Evolutionary conservation across 139 green algal species (phyloP).

Genomic region (Ettlia oleoabundans): DNA sequence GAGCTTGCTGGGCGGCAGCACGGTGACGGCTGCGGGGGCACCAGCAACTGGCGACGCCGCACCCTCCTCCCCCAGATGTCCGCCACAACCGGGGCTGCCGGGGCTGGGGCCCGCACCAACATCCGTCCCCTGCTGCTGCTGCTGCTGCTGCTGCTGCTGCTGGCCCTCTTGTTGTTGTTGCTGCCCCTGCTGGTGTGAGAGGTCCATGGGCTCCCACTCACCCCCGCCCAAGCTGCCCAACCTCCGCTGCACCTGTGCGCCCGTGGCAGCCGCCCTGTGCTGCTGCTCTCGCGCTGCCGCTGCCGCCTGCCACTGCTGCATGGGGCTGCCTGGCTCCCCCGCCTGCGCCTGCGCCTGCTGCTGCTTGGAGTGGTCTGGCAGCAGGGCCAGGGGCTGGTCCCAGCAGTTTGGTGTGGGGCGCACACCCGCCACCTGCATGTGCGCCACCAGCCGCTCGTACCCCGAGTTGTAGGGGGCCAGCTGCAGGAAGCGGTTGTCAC

Average conservation of each 20-base stretch:
- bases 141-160: constrained; percentile 8
- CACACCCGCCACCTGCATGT: constrained; percentile 71
- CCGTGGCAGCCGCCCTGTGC: background rate
- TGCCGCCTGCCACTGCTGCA: constrained; percentile 7
- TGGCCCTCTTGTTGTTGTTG: constrained; percentile 1
- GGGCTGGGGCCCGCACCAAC: background rate
- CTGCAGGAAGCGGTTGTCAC: constrained; percentile 83
- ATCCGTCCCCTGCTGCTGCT: constrained; percentile 8
- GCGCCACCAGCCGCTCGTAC: constrained; percentile 73
- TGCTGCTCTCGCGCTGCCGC: constrained; percentile 14
- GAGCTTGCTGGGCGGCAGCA: constrained; percentile 83
- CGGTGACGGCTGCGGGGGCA: constrained; percentile 32
- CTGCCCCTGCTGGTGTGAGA: constrained; percentile 9
- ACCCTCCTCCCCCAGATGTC: background rate
- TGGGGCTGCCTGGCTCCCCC: constrained; percentile 43
- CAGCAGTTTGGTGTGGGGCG: constrained; percentile 66
- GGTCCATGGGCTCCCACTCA: background rate
- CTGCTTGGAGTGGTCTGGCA: constrained; percentile 45
- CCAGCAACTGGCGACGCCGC: background rate
- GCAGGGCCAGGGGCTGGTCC: constrained; percentile 67
- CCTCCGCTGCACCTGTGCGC: background rate
- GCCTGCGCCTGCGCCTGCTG: constrained; percentile 12
- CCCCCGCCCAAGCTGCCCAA: background rate
- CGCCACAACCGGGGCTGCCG: background rate
- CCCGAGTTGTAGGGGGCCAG: constrained; percentile 86